Evolutionary conservation across 352 stramenopile genomes (phyloP).

Genomic region (Phytophthora podocarpi): DNA sequence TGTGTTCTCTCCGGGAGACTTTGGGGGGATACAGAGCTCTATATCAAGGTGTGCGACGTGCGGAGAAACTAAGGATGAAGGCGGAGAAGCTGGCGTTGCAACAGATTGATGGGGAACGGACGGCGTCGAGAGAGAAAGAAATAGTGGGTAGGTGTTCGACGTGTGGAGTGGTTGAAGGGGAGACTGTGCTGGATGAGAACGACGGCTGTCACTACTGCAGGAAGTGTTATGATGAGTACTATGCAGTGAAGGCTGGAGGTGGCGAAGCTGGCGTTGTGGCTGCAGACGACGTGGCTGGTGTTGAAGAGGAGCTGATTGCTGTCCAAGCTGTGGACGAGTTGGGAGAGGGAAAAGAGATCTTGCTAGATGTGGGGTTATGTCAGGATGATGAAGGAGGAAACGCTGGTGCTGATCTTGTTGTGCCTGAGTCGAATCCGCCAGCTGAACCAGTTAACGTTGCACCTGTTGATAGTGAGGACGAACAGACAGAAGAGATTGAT

Average conservation of each 20-base stretch:
- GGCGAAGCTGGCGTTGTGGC: not conserved
- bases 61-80: conserved; percentile 21
- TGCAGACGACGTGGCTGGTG: not conserved
- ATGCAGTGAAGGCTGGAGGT: conserved; percentile 26
- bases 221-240: conserved; percentile 72
- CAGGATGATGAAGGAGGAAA: not conserved
- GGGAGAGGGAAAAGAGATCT: not conserved
- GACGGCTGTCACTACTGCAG: conserved; percentile 77
- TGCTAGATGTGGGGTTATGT: no score
- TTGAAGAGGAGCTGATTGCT: not conserved
- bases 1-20: conserved; percentile 35
- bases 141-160: conserved; percentile 46
- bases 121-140: not conserved
- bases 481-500: not conserved
- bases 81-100: conserved; percentile 23
- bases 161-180: conserved; percentile 30
- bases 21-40: conserved; percentile 33
- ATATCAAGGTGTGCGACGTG: conserved; percentile 30
- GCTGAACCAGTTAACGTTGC: not conserved
- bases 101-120: not conserved
- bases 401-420: conserved; percentile 2
- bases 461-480: not conserved
- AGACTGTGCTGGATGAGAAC: conserved; percentile 60
- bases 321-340: not conserved
- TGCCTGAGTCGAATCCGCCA: not conserved